Conservation (phyloP, 2,329 filamentous ascomycete species). For the Colletotrichum eremochloae region DNA sequence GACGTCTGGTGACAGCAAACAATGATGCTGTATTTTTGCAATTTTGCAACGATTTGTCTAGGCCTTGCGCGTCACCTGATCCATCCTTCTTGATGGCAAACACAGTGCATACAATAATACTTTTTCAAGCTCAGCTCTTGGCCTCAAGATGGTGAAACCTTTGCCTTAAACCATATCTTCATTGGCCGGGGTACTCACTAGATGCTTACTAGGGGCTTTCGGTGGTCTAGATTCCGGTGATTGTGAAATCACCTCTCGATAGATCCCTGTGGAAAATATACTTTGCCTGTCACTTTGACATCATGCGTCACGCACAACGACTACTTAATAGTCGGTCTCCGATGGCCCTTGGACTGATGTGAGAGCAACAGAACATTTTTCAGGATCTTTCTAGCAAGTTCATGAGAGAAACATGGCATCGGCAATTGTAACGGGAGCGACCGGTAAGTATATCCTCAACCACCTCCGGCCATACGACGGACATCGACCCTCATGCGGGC, state of each 20-base stretch:
- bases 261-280: background rate
- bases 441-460: constrained; percentile 8
- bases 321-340: background rate
- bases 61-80: background rate
- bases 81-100: background rate
- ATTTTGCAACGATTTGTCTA: fast-evolving
- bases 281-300: constrained; percentile 4
- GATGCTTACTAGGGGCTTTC: background rate
- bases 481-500: background rate
- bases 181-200: background rate
- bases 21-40: background rate
- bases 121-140: too few relatives aligned
- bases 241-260: constrained; percentile 8
- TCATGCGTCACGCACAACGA: background rate
- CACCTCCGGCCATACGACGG: background rate
- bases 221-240: background rate
- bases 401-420: constrained; percentile 31
- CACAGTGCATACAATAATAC: background rate
- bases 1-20: background rate
- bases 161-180: too few relatives aligned
- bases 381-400: background rate
- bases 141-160: background rate
- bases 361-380: background rate
- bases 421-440: constrained; percentile 41
- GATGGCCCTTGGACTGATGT: background rate